Percentiles rank a stretch among this genome's conserved stretches.
These are phyloP conservation scores for Arthromyces matolae DNA, from an alignment of 768 basidiomycete species.

Conservation along the genomic window DNA sequence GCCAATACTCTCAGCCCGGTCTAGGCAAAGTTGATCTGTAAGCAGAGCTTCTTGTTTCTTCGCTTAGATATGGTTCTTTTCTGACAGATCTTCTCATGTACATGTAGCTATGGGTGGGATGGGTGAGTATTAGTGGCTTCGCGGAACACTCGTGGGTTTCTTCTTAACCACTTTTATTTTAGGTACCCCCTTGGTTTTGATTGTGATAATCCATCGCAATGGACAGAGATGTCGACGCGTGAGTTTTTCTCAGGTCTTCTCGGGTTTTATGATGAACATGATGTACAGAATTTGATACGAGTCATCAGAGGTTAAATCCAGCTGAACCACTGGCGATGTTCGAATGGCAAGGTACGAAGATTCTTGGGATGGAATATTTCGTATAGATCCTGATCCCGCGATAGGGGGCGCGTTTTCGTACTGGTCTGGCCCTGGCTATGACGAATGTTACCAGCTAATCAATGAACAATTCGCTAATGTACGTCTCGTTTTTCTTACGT, in stretches of 20 bases:
- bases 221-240: conserved; percentile 42
- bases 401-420: conserved; percentile 34
- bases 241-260: conserved; percentile 7
- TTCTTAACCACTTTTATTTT: conserved; percentile 12
- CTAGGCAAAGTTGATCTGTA: too few relatives aligned
- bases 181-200: conserved; percentile 63
- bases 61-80: not conserved
- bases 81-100: not conserved
- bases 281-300: conserved; percentile 26
- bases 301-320: conserved; percentile 30
- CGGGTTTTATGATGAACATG: not conserved
- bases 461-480: conserved; percentile 38
- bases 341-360: conserved; percentile 32
- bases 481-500: too few relatives aligned
- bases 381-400: not conserved
- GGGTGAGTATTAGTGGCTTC: conserved; percentile 16
- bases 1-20: too few relatives aligned
- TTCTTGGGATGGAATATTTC: not conserved
- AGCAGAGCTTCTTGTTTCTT: too few relatives aligned
- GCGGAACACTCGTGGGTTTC: not conserved
- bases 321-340: conserved; percentile 35
- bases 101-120: conserved; percentile 44
- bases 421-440: conserved; percentile 35
- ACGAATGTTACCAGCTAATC: conserved; percentile 30
- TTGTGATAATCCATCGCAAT: conserved; percentile 53